Evolutionary conservation across 257 asterid species (phyloP).

Genomic region (Jaltomata sinuosa): DNA sequence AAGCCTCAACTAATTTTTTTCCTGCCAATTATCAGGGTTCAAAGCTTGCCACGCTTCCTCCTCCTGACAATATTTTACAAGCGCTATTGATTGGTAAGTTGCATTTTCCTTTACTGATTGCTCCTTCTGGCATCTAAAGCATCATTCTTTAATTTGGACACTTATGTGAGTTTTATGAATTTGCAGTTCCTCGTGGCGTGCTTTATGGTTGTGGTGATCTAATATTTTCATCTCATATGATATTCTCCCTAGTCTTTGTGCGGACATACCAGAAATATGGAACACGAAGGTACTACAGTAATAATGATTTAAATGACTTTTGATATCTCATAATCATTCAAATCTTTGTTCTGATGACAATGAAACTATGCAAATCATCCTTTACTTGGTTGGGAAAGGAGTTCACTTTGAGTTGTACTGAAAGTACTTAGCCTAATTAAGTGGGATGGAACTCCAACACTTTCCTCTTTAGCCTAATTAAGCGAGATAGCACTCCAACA

Average conservation of each 20-base stretch:
- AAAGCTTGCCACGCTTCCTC: slow-evolving; percentile 83
- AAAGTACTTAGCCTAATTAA: background rate
- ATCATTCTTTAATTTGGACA: background rate
- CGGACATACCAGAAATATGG: slow-evolving; percentile 87
- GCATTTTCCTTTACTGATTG: background rate
- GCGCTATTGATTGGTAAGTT: slow-evolving; percentile 54
- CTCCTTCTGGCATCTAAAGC: background rate
- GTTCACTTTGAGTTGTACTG: background rate
- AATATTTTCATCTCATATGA: slow-evolving; percentile 98
- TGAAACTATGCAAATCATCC: background rate
- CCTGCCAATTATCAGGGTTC: slow-evolving; percentile 56
- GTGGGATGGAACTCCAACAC: background rate
- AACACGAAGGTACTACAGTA: slow-evolving; percentile 47
- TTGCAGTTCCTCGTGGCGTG: slow-evolving; percentile 83
- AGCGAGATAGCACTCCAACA: background rate
- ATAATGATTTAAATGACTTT: background rate
- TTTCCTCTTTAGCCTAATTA: background rate
- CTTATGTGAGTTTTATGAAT: slow-evolving; percentile 3
- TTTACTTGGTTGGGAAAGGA: background rate
- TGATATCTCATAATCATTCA: background rate
- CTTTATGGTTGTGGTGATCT: slow-evolving; percentile 97
- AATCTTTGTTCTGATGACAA: background rate
- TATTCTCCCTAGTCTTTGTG: slow-evolving; percentile 88
- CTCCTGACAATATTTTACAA: slow-evolving; percentile 54
- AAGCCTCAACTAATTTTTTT: background rate